phyloP scores from a whole-genome alignment of 768 basidiomycete species.

The Boletellus ananiceps region DNA sequence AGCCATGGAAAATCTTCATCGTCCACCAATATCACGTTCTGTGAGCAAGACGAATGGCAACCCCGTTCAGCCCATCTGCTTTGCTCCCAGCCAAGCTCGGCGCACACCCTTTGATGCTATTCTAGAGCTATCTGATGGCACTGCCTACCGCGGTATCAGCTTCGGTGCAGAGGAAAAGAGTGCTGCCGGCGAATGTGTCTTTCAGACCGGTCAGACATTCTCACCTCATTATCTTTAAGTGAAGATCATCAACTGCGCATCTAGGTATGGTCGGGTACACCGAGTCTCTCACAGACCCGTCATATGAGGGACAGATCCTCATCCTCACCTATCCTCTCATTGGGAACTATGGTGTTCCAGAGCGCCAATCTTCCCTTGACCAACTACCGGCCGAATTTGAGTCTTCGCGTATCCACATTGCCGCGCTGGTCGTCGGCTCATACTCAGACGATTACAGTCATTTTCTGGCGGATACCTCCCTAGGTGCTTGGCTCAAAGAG shows the following conservation, averaged over 20 bases:
- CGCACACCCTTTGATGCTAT: constrained; percentile 51
- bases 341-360: constrained; percentile 96
- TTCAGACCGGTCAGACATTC: constrained; percentile 84
- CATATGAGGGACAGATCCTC: constrained; percentile 97
- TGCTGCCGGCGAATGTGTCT: constrained; percentile 96
- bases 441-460: constrained; percentile 95
- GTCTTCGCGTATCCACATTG: constrained; percentile 89
- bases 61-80: constrained; percentile 34
- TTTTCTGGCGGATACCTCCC: constrained; percentile 83
- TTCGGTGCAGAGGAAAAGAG: constrained; percentile 92
- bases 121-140: constrained; percentile 86
- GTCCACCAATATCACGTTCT: constrained; percentile 44
- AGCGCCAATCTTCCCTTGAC: constrained; percentile 47
- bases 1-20: constrained; percentile 28
- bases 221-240: constrained; percentile 5
- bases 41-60: constrained; percentile 35
- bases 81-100: constrained; percentile 25
- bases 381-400: constrained; percentile 78
- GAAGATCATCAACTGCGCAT: constrained; percentile 12
- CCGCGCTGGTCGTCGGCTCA: constrained; percentile 87
- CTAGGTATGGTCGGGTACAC: constrained; percentile 99
- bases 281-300: constrained; percentile 96
- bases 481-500: constrained; percentile 92
- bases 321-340: constrained; percentile 95
- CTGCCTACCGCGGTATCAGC: constrained; percentile 82